phyloP scores from a whole-genome alignment of 495 filamentous ascomycete genomes.

The Hypoxylon subgilvum region DNA sequence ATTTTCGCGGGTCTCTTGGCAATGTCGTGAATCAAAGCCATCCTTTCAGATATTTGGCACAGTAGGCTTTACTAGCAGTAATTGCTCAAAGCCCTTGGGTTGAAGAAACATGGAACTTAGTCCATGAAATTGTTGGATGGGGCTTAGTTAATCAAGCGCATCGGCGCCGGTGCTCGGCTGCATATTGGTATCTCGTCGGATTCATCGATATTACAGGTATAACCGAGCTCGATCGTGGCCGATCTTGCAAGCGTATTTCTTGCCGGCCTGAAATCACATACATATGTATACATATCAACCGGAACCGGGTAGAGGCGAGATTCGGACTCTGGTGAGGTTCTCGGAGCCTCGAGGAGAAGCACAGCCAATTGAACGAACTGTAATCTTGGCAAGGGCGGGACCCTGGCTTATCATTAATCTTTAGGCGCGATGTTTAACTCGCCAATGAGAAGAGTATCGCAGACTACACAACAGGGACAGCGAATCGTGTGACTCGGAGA shows the following conservation, averaged over 20 bases:
- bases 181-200: too few species aligned
- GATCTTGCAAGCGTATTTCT: not conserved
- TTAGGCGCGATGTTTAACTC: conserved; percentile 10
- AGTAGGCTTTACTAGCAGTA: too few species aligned
- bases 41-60: too few species aligned
- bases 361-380: conserved; percentile 15
- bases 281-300: too few species aligned
- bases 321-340: not conserved
- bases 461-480: conserved; percentile 3
- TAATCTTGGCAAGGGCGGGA: conserved; percentile 22
- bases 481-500: conserved; percentile 17
- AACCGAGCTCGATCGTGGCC: not conserved
- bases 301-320: not conserved
- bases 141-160: too few species aligned
- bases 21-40: too few species aligned
- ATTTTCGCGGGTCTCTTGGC: too few species aligned
- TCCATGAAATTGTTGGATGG: too few species aligned
- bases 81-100: too few species aligned
- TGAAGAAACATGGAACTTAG: too few species aligned
- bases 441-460: conserved; percentile 18
- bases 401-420: conserved; percentile 10
- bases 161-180: too few species aligned
- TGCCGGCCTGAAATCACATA: conserved; percentile 2
- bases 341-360: not conserved
- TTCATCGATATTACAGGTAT: too few species aligned